Base-by-base conservation (phyloP, 305 asterid species). In the Rubia tinctorum region DNA sequence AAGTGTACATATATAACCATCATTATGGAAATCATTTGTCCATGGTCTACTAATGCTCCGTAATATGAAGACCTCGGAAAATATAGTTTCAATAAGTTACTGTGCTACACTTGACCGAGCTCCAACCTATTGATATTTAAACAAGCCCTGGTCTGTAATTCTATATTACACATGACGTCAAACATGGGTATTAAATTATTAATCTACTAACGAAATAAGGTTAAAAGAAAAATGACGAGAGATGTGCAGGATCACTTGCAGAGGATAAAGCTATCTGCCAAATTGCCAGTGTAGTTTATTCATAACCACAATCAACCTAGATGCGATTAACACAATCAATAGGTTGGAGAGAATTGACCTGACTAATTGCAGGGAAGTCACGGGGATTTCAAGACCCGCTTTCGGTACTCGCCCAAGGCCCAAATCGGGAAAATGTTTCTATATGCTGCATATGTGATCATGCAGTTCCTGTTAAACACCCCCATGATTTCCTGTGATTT, bases 381-480 rank as follows among this genome's bases (percentile, higher is more conserved):
- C 40, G 12, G 55, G 49, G 83, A 39, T 66, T 79, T 76, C 70
- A 73, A 80, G 59, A 83, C 76, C 49, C 39, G 72, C 68, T 23
- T 71, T 10, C 65, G 72, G 43, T 80, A 83, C 62, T 80, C 77
- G 11, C 80, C 86, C 66, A 80, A 43, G 9, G 86, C 84, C 86
- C 86, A 80, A 22, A 80, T 77, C 14, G 86, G 86, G 59, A 80
- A 83, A 42, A 80, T 80, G 66, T 76, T 73, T 73, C 79, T 80
- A 65, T 80, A 83, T 44, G 82, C 81, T 37, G 81, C 81, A 73
- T 80, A 83, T 0, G 82, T 78, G 66, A 76, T 78, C 86, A 80
- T 83, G 76, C 82, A 83, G 73, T 83, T 83, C 81, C 53, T 80
- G 79, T 78, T 83, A 70, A 83, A 80, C 22, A 80, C 86, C 15